phyloP scores from a whole-genome alignment of 1,284 basidiomycete genomes.

The Ustilago tritici region DNA sequence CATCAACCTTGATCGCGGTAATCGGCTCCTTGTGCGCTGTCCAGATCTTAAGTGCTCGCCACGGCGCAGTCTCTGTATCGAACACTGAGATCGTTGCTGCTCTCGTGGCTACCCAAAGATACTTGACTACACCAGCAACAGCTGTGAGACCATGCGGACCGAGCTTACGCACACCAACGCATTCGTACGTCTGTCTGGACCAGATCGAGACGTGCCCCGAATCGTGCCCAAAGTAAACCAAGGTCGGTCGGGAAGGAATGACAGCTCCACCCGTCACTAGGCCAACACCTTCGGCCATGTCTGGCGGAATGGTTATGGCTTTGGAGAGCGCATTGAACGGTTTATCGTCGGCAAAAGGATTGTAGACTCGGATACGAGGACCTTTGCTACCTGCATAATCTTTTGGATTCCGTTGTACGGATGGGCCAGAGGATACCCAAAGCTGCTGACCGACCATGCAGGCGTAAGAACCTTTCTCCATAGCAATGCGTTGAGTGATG shows the following conservation, averaged over 20 bases:
- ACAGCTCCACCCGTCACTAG: slow-evolving; percentile 84
- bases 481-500: slow-evolving; percentile 61
- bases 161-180: slow-evolving; percentile 49
- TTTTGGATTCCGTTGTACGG: slow-evolving; percentile 25
- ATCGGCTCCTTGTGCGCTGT: slow-evolving; percentile 81
- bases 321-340: slow-evolving; percentile 65
- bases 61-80: slow-evolving; percentile 75
- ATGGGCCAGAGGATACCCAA: slow-evolving; percentile 56
- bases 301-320: slow-evolving; percentile 63
- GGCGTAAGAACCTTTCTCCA: slow-evolving; percentile 58
- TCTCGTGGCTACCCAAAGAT: slow-evolving; percentile 85
- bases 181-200: slow-evolving; percentile 51
- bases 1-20: slow-evolving; percentile 77
- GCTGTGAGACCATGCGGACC: slow-evolving; percentile 56
- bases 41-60: slow-evolving; percentile 91
- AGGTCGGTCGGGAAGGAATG: slow-evolving; percentile 77
- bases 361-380: slow-evolving; percentile 61
- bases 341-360: slow-evolving; percentile 62
- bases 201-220: slow-evolving; percentile 76
- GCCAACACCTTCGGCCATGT: slow-evolving; percentile 77
- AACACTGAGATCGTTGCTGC: slow-evolving; percentile 87
- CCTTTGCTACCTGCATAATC: slow-evolving; percentile 38
- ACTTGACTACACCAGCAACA: slow-evolving; percentile 59
- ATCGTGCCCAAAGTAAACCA: slow-evolving; percentile 91
- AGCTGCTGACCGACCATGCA: slow-evolving; percentile 62